These are phyloP conservation scores for Geranomyces michiganensis DNA, from an alignment of 192 early-diverging fungal genomes.

Conservation along the genomic window DNA sequence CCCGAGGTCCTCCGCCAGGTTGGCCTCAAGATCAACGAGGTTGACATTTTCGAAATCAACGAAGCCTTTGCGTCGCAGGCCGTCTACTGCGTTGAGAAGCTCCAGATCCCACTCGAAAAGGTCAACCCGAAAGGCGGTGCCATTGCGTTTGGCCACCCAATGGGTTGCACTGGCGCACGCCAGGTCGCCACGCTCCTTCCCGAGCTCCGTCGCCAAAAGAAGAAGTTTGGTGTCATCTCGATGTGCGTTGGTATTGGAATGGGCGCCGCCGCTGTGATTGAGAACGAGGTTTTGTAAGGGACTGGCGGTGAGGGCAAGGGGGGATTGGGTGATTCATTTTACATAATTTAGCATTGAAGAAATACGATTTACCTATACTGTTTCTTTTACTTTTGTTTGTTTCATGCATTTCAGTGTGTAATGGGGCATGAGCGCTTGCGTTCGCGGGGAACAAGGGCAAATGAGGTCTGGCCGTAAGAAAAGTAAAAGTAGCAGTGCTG, in stretches of 20 bases:
- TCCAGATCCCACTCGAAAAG: conserved; percentile 83
- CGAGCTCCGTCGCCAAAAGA: conserved; percentile 85
- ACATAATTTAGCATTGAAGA: no score
- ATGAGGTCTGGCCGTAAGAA: no score
- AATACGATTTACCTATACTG: no score
- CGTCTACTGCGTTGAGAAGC: conserved; percentile 87
- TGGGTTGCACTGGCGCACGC: conserved; percentile 90
- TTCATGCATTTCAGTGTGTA: no score
- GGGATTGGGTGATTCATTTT: no score
- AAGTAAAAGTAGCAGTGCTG: no score
- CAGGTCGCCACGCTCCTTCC: conserved; percentile 94
- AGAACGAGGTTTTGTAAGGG: conserved; percentile 56
- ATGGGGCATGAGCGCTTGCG: no score
- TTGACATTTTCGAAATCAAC: conserved; percentile 93
- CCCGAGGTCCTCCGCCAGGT: conserved; percentile 81
- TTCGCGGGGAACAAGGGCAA: no score
- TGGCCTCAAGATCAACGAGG: conserved; percentile 72
- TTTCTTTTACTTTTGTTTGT: no score
- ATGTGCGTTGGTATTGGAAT: conserved; percentile 80
- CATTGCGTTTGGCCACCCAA: conserved; percentile 96
- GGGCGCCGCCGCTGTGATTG: conserved; percentile 88
- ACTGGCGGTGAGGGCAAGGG: no score
- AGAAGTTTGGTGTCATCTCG: conserved; percentile 70
- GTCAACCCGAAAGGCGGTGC: conserved; percentile 99
- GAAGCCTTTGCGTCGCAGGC: conserved; percentile 99